A percentile compares a stretch with the other conserved stretches of the same genome.
Evolutionary conservation across 139 green algal species (phyloP).

Genomic region (Chlamydomonas asymmetrica): DNA sequence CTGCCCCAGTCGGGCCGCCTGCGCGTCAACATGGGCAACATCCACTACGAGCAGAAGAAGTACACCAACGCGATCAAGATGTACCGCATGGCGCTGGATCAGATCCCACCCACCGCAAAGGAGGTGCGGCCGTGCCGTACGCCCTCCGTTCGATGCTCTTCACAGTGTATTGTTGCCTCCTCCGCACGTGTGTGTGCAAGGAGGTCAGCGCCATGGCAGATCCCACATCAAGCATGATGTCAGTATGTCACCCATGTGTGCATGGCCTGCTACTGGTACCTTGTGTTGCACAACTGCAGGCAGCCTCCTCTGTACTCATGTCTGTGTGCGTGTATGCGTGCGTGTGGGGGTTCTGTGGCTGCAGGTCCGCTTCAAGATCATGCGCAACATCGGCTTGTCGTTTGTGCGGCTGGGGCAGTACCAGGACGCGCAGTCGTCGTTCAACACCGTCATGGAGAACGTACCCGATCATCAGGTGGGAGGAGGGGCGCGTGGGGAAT

Average conservation of each 20-base stretch:
- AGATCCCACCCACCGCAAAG: slow-evolving; percentile 61
- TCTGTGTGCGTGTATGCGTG: slow-evolving; percentile 1
- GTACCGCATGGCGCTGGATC: slow-evolving; percentile 90
- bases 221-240: too few relatives aligned
- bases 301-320: too few relatives aligned
- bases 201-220: too few relatives aligned
- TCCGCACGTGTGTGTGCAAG: too few relatives aligned
- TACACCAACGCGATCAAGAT: slow-evolving; percentile 56
- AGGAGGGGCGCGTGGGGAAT: too few relatives aligned
- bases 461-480: slow-evolving; percentile 68
- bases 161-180: too few relatives aligned
- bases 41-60: slow-evolving; percentile 76
- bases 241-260: too few relatives aligned
- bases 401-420: slow-evolving; percentile 85
- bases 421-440: slow-evolving; percentile 69
- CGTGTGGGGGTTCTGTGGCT: background rate
- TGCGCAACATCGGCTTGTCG: slow-evolving; percentile 82
- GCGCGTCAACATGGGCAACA: slow-evolving; percentile 89
- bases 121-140: slow-evolving; percentile 19
- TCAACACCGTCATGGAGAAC: slow-evolving; percentile 69
- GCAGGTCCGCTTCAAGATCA: slow-evolving; percentile 65
- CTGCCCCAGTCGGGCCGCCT: slow-evolving; percentile 59
- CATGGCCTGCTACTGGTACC: too few relatives aligned
- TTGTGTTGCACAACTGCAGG: too few relatives aligned
- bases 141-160: background rate